Conservation (phyloP, 768 basidiomycete species). For the Gloeopeniophorella convolvens region DNA sequence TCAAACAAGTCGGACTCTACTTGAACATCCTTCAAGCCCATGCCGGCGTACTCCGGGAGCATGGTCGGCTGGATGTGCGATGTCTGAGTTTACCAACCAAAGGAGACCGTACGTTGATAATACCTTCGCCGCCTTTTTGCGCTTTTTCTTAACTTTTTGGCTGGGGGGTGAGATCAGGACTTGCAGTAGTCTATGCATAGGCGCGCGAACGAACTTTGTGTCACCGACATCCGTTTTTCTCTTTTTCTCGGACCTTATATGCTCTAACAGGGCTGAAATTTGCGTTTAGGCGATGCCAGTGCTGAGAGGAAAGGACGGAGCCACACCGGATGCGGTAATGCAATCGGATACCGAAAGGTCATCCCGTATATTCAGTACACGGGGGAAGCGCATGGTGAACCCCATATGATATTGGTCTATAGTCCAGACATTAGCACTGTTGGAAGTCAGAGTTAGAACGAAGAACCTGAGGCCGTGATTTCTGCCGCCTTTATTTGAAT, state of each 20-base stretch:
- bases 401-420: conserved; percentile 78
- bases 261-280: conserved; percentile 53
- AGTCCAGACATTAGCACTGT: conserved; percentile 4
- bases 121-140: conserved; percentile 48
- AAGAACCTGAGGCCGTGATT: conserved; percentile 64
- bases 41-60: conserved; percentile 61
- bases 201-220: conserved; percentile 33
- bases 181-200: background rate
- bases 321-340: conserved; percentile 57
- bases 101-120: background rate
- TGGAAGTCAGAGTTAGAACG: background rate
- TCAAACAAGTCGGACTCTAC: conserved; percentile 63
- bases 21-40: conserved; percentile 52
- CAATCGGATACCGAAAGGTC: conserved; percentile 71
- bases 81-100: background rate
- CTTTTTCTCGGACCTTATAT: conserved; percentile 58
- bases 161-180: background rate
- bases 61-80: conserved; percentile 39
- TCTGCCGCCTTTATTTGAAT: conserved; percentile 92
- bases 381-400: conserved; percentile 91
- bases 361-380: conserved; percentile 72
- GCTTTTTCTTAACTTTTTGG: conserved; percentile 46
- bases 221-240: conserved; percentile 67
- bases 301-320: background rate
- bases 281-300: too few species aligned